These are phyloP conservation scores for Aspergillus viridinutans DNA, from an alignment of 2,329 filamentous ascomycete genomes.

Conservation along the genomic window DNA sequence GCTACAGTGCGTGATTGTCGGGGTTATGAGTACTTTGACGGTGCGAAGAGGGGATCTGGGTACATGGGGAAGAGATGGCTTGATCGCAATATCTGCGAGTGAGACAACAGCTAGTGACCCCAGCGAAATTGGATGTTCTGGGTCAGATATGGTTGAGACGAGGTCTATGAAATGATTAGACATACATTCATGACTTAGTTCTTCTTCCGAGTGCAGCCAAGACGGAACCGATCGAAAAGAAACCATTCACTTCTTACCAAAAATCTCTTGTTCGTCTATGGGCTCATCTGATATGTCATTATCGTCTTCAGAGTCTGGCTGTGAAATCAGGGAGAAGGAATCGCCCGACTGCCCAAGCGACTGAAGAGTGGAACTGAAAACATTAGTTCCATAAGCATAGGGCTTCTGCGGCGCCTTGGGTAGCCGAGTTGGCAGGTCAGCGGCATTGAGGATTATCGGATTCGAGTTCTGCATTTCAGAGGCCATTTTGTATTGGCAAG, in stretches of 20 bases:
- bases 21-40: constrained; percentile 85
- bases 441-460: constrained; percentile 82
- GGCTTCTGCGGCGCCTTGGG: constrained; percentile 39
- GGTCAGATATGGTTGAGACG: constrained; percentile 90
- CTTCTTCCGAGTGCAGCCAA: neutral
- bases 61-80: constrained; percentile 58
- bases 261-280: constrained; percentile 97
- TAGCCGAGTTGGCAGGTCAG: constrained; percentile 79
- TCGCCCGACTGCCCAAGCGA: constrained; percentile 48
- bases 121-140: constrained; percentile 90
- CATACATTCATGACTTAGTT: constrained; percentile 1
- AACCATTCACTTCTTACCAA: constrained; percentile 53
- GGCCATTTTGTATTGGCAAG: constrained; percentile 20
- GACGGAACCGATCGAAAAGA: neutral
- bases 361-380: constrained; percentile 53
- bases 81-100: constrained; percentile 85
- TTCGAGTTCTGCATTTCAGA: constrained; percentile 58
- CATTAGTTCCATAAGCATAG: constrained; percentile 30
- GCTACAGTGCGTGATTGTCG: constrained; percentile 95
- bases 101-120: constrained; percentile 93
- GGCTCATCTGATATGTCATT: constrained; percentile 67
- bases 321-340: constrained; percentile 42
- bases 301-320: constrained; percentile 39
- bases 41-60: constrained; percentile 60
- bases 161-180: constrained; percentile 58